These are phyloP conservation scores for Jamesozyma gamospora DNA, from an alignment of 805 yeast genomes.

Conservation along the genomic window DNA sequence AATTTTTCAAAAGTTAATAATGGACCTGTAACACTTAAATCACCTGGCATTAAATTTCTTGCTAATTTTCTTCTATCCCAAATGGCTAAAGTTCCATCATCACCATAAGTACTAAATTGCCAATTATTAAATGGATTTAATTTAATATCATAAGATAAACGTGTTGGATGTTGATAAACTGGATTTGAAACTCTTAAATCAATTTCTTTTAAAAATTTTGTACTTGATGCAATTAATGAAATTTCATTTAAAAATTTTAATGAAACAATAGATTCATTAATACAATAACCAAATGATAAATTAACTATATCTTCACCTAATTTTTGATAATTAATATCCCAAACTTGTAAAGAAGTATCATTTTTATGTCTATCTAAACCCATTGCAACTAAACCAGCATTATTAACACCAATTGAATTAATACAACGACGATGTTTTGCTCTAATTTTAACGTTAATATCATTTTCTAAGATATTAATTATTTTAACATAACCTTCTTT, in stretches of 20 bases:
- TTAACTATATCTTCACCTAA: constrained; percentile 42
- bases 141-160: constrained; percentile 56
- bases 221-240: constrained; percentile 60
- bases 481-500: constrained; percentile 56
- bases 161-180: constrained; percentile 63
- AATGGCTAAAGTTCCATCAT: constrained; percentile 73
- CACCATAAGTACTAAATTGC: constrained; percentile 66
- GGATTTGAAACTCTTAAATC: constrained; percentile 62
- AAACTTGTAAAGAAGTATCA: constrained; percentile 66
- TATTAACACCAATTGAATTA: constrained; percentile 61
- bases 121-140: constrained; percentile 59
- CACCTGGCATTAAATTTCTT: constrained; percentile 16
- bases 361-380: constrained; percentile 73
- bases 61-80: constrained; percentile 68
- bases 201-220: constrained; percentile 66
- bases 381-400: constrained; percentile 55
- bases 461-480: constrained; percentile 41
- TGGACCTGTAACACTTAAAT: constrained; percentile 40
- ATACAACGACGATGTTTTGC: constrained; percentile 67
- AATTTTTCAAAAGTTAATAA: constrained; percentile 50
- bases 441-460: constrained; percentile 27
- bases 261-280: constrained; percentile 67
- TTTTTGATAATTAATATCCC: constrained; percentile 62
- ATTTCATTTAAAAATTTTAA: constrained; percentile 55
- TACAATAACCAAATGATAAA: constrained; percentile 48